Base-by-base conservation (phyloP, 768 basidiomycete genomes). In the Hericium coralloides region DNA sequence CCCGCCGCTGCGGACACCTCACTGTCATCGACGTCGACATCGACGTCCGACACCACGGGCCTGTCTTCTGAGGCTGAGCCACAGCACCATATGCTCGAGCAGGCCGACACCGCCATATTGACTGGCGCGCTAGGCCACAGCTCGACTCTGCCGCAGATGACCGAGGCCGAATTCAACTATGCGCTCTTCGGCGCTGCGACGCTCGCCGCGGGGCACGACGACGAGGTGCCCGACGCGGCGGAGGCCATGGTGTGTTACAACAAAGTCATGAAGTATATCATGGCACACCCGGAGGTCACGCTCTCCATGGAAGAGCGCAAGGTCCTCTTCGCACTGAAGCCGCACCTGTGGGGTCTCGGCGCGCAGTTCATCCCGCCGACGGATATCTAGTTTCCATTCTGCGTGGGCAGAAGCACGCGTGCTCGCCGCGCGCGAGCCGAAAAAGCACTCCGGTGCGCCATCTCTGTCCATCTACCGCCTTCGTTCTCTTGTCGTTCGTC, bases 71-170 rank as follows among this genome's bases (percentile, higher is more conserved):
- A 45, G 43, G 12, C 43, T 6, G 43, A n/a, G 20, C 7, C 43
- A 20, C 43, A 45, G 43, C 43, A 45, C 8, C 43, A 45, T n/a
- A 45, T 45, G 12, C 43, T 20, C 15, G 43, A 3, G 20, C 43
- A 48, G 67, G 66, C 51, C 65, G 65, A 25, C 77, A 84, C 43
- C 60, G 67, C 18, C n/a, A n/a, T 15, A 12, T 15, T 52, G 25
- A 52, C n/a, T 8, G 17, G 22, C 37, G 26, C 51, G 6, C 6
- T 52, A 3, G 17, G 20, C 20, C 43, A 45, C 8, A 15, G 18
- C 18, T 15, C 22, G 15, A 20, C 15, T 7, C 18, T 23, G 26
- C 26, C 26, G 20, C 43, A 48, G 67, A 67, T 52, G 66, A 65
- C 25, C 77, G 85, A 45, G 60, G 67, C 18, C 37, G 31, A 36